Evolutionary conservation across 2,329 filamentous ascomycete species (phyloP), one percentile per base, ranked within the genome.

Genomic region (Fusarium virguliforme): DNA sequence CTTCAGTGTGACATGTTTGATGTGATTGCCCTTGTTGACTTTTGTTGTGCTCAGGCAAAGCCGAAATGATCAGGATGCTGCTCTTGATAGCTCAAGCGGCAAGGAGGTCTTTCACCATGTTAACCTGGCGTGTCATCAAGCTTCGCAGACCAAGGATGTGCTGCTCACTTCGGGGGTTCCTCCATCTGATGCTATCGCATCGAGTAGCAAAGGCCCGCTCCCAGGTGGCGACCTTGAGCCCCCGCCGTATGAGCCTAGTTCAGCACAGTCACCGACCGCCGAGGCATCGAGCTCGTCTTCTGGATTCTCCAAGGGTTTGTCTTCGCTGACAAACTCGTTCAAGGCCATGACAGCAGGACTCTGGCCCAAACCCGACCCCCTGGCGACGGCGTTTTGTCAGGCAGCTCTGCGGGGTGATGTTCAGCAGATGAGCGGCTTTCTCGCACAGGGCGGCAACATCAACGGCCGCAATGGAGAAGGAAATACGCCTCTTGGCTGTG

Each of bases 301-400:
- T 1, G 57, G 62, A 1, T 70, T 78, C 13, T 41, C 72, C 1
- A 74, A 73, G 22, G 69, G 74, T 0, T 24, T 79, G 26, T 78
- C 77, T 2, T 79, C 79, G 0, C 26, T 83, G 26, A 77, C 77
- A 3, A 75, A 78, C 24, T 78, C 79, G 0, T 79, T 81, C 71
- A 81, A 79, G 22, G 81, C 80, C 10, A 75, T 82, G 62, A 80
- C 80, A 0, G 67, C 78, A 7, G 69, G 68, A 8, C 65, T 83
- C 6, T 71, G 74, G 26, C 35, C 79, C 0, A 81, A 80, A n/a
- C 80, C 81, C 0, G 81, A 81, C 13, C 81, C 81, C 1, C 64
- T 83, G 4, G 81, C 80, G 1, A 78, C 79, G 1, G 79, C 81
- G 1, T 76, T 82, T 18, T 82, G 81, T 15, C 75, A 81, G 35